Conservation (phyloP, 2,329 filamentous ascomycete genomes). For the Lachnellula cervina region DNA sequence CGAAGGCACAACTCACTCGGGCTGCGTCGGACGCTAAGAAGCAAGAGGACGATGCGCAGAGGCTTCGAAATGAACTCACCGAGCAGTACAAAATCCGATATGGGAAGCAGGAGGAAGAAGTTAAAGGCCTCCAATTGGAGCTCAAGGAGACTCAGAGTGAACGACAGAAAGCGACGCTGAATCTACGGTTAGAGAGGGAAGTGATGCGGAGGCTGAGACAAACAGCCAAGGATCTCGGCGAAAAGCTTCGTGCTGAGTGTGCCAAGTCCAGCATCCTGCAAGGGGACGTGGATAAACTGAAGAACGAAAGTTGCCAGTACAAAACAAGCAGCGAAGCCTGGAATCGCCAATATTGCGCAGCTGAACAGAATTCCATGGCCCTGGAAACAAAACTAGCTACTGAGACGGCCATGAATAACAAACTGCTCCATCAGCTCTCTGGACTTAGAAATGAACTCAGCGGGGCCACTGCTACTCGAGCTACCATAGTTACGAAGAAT, state of each 20-base stretch:
- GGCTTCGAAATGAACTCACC: background rate
- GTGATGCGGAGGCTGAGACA: background rate
- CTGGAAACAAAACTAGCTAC: no score
- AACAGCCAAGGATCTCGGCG: background rate
- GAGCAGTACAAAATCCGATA: background rate
- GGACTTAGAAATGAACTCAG: no score
- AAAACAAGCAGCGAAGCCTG: background rate
- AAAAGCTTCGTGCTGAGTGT: background rate
- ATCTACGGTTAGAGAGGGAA: background rate
- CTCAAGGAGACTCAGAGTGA: no score
- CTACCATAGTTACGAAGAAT: background rate
- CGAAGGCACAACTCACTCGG: background rate
- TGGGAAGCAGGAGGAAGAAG: background rate
- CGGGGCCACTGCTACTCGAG: background rate
- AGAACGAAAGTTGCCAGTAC: background rate
- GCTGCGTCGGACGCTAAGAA: background rate
- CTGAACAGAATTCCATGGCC: no score
- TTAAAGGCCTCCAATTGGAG: background rate
- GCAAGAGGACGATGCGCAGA: background rate
- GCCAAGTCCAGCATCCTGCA: background rate
- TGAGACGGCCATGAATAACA: no score
- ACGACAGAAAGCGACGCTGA: background rate
- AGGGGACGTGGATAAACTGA: background rate
- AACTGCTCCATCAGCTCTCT: no score
- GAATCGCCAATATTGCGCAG: no score